A percentile compares a stretch with the other conserved stretches of the same genome.
Conservation (phyloP, 768 basidiomycete genomes). For the Kondoa subrosea region DNA sequence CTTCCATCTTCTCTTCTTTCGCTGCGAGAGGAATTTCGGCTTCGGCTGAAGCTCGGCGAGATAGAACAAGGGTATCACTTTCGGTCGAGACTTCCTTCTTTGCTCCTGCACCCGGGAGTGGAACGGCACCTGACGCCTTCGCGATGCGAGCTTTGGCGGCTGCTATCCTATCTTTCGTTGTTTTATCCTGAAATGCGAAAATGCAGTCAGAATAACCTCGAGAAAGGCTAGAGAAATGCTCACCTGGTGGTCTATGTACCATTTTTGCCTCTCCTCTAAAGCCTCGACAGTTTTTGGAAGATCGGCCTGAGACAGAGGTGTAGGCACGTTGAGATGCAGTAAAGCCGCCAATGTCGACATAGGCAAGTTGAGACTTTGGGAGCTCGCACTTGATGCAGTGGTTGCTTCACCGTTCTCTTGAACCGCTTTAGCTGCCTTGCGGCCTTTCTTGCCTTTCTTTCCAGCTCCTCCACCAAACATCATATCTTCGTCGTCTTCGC, state of each 20-base stretch:
- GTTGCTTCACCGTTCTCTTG: slow-evolving; percentile 22
- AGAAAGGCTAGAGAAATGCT: slow-evolving; percentile 29
- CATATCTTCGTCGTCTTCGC: slow-evolving; percentile 64
- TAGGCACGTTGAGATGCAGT: slow-evolving; percentile 70
- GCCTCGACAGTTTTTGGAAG: slow-evolving; percentile 71
- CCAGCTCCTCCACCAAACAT: slow-evolving; percentile 49
- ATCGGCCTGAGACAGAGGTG: slow-evolving; percentile 59
- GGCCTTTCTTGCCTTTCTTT: slow-evolving; percentile 41
- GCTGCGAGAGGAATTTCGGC: background rate
- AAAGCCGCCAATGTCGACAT: slow-evolving; percentile 75
- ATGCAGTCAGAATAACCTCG: background rate
- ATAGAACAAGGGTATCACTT: background rate
- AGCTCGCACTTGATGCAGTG: slow-evolving; percentile 9
- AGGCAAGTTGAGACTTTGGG: slow-evolving; percentile 51
- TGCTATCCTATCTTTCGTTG: slow-evolving; percentile 6
- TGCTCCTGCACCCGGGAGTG: background rate
- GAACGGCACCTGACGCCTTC: background rate
- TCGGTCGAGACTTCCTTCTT: slow-evolving; percentile 5
- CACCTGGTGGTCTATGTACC: slow-evolving; percentile 84
- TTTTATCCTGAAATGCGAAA: background rate
- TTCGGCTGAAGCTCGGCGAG: background rate
- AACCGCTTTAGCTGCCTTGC: slow-evolving; percentile 30
- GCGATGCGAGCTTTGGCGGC: slow-evolving; percentile 7
- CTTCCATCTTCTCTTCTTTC: background rate
- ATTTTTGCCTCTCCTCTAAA: slow-evolving; percentile 80